Percentiles rank a stretch among this genome's conserved stretches.
These are phyloP conservation scores for Ascochyta lentis DNA, from an alignment of 2,329 filamentous ascomycete species.

Conservation along the genomic window DNA sequence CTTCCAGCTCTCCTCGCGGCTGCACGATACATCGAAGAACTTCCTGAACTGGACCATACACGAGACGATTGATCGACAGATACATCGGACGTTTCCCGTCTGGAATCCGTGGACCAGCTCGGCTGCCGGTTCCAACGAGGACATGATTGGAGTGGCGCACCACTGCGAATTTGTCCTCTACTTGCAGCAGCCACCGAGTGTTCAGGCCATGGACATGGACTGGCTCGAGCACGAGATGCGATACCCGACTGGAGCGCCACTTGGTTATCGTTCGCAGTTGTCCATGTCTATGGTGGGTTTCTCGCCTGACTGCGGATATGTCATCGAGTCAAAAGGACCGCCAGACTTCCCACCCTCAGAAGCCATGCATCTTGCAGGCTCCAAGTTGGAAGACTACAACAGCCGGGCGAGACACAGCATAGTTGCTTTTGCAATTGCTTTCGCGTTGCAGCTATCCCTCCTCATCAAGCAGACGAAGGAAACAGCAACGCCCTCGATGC, in stretches of 20 bases:
- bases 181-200: constrained; percentile 66
- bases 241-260: constrained; percentile 63
- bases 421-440: constrained; percentile 58
- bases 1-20: constrained; percentile 67
- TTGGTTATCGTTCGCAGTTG: constrained; percentile 59
- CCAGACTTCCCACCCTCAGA: constrained; percentile 61
- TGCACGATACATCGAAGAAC: constrained; percentile 56
- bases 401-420: constrained; percentile 60
- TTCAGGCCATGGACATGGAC: constrained; percentile 49
- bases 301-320: constrained; percentile 71
- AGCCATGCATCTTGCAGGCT: constrained; percentile 60
- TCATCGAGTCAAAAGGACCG: constrained; percentile 66
- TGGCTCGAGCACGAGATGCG: constrained; percentile 66
- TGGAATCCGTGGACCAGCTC: constrained; percentile 79
- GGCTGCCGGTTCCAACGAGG: constrained; percentile 62
- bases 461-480: constrained; percentile 69
- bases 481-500: constrained; percentile 68
- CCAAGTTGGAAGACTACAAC: constrained; percentile 64
- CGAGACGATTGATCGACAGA: constrained; percentile 70
- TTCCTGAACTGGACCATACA: constrained; percentile 77
- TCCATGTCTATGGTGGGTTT: constrained; percentile 67
- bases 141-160: constrained; percentile 70
- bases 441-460: constrained; percentile 62
- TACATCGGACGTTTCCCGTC: constrained; percentile 60
- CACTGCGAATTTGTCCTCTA: constrained; percentile 92